Percentiles rank a stretch among this genome's conserved stretches.
Evolutionary conservation across 225 moss, liverwort and hornwort species (phyloP).

Genomic region (Bryoerythrophyllum caledonicum): DNA sequence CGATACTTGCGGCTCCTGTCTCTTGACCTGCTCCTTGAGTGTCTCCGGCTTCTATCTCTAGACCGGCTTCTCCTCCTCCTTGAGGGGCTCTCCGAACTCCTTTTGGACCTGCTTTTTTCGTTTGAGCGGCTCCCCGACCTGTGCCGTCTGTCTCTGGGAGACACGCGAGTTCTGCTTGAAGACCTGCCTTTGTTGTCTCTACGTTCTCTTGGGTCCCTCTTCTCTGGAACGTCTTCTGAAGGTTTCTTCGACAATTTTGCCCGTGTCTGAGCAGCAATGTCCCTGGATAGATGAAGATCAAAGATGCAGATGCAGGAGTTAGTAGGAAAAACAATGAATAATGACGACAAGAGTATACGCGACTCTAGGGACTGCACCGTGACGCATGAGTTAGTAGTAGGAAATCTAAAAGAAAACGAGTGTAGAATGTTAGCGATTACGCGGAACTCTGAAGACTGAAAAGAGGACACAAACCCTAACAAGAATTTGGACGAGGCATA

Average conservation of each 20-base stretch:
- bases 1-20: neutral
- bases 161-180: slow-evolving; percentile 13
- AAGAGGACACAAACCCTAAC: neutral
- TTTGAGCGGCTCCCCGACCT: slow-evolving; percentile 15
- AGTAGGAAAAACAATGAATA: neutral
- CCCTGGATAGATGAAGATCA: slow-evolving; percentile 10
- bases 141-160: slow-evolving; percentile 2
- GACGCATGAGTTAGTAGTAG: neutral
- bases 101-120: neutral
- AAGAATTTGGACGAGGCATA: neutral
- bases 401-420: neutral
- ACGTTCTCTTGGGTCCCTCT: neutral
- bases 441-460: neutral
- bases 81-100: slow-evolving; percentile 3
- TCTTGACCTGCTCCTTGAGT: slow-evolving; percentile 4
- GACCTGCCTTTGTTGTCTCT: slow-evolving; percentile 10
- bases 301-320: neutral
- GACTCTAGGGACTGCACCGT: neutral
- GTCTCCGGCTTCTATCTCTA: slow-evolving; percentile 10
- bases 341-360: neutral
- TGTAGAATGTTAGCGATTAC: neutral
- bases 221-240: slow-evolving; percentile 9
- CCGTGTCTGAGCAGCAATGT: neutral
- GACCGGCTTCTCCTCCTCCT: slow-evolving; percentile 13
- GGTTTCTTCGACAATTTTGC: neutral